phyloP scores from a whole-genome alignment of 768 basidiomycete genomes.

The Imleria badia region DNA sequence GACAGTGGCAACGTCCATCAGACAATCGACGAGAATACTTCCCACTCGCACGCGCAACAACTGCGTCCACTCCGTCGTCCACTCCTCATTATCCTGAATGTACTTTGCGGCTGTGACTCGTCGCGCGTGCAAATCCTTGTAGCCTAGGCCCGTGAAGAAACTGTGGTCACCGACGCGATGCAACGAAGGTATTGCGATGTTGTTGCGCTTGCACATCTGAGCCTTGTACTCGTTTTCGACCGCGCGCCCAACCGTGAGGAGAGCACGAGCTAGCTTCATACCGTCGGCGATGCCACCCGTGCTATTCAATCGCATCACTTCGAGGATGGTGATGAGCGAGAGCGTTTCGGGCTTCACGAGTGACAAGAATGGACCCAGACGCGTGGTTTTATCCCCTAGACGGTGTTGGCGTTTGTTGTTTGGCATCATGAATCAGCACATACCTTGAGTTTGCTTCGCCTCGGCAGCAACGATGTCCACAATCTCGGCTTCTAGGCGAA shows the following conservation, averaged over 20 bases:
- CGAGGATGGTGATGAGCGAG: constrained; percentile 88
- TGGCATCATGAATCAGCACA: background rate
- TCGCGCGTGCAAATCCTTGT: constrained; percentile 59
- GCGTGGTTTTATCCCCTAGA: constrained; percentile 16
- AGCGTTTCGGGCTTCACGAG: constrained; percentile 77
- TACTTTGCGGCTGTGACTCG: constrained; percentile 65
- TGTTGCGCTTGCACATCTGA: constrained; percentile 66
- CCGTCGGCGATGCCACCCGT: no score
- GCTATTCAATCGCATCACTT: no score
- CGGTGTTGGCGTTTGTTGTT: background rate
- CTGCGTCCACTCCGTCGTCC: constrained; percentile 86
- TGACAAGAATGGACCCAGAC: constrained; percentile 68
- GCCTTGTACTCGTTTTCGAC: constrained; percentile 92
- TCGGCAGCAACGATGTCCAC: constrained; percentile 43
- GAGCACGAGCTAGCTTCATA: constrained; percentile 84
- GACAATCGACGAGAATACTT: constrained; percentile 73
- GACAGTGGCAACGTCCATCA: constrained; percentile 85
- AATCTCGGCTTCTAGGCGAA: constrained; percentile 52
- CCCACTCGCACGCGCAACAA: constrained; percentile 74
- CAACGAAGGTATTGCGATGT: constrained; percentile 48
- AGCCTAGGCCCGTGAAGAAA: constrained; percentile 61
- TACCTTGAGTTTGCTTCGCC: constrained; percentile 22
- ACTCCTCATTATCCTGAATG: constrained; percentile 63
- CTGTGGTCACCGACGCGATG: constrained; percentile 33
- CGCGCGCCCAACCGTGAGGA: constrained; percentile 76